Conservation (phyloP, 2,329 filamentous ascomycete genomes). For the Trichophyton rubrum region DNA sequence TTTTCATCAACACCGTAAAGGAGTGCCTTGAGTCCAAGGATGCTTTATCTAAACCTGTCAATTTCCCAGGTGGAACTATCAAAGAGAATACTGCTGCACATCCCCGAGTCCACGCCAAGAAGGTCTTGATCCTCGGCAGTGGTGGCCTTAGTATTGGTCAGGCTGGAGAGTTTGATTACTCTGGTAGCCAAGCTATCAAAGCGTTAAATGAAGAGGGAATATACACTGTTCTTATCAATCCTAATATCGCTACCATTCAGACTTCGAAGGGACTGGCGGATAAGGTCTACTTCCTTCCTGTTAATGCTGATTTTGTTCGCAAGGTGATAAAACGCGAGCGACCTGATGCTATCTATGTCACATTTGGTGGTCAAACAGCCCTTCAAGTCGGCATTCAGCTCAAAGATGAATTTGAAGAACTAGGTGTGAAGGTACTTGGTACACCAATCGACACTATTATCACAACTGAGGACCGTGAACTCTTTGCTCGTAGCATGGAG, state of each 20-base stretch:
- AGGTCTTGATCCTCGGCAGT: slow-evolving; percentile 85
- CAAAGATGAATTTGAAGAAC: slow-evolving; percentile 86
- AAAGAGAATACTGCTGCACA: slow-evolving; percentile 66
- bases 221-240: slow-evolving; percentile 96
- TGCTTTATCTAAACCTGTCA: slow-evolving; percentile 59
- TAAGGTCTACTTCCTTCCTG: slow-evolving; percentile 96
- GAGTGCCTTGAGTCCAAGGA: slow-evolving; percentile 55
- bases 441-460: slow-evolving; percentile 97
- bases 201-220: slow-evolving; percentile 95
- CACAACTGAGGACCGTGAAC: slow-evolving; percentile 92
- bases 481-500: slow-evolving; percentile 97
- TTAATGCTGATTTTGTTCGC: slow-evolving; percentile 91
- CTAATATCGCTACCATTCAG: slow-evolving; percentile 97
- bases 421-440: slow-evolving; percentile 88
- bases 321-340: slow-evolving; percentile 94
- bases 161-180: slow-evolving; percentile 98
- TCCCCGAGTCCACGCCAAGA: slow-evolving; percentile 76
- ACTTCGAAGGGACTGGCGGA: slow-evolving; percentile 95
- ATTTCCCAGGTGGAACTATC: slow-evolving; percentile 72
- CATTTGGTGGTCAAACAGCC: slow-evolving; percentile 94
- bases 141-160: slow-evolving; percentile 96
- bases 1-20: slow-evolving; percentile 78
- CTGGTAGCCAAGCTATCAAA: slow-evolving; percentile 96
- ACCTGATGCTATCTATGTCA: slow-evolving; percentile 93
- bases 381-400: slow-evolving; percentile 94